Evolutionary conservation across 352 stramenopile species (phyloP), one percentile per base, ranked within the genome.

Genomic region (Poterioochromonas sp.): DNA sequence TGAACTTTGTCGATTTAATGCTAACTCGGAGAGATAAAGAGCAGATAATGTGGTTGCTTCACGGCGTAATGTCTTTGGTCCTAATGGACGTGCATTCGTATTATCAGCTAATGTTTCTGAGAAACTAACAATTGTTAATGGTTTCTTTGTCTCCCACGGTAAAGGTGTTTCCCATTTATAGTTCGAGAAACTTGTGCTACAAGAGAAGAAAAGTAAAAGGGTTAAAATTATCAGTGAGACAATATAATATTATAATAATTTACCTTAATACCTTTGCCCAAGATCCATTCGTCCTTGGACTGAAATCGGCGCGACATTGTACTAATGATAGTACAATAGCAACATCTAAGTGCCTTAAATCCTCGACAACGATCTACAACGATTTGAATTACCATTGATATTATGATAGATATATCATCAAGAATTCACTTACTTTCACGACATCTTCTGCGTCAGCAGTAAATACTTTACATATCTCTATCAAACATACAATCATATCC

Each of bases 91-190:
- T 20, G 20, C 20, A 8, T 3, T 44, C 47, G 47, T 58, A 26
- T 26, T 58, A 5, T 71, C 8, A 26, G 8, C 32, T 29, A 71
- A 8, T 22, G 62, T 26, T 12, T 71, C 62, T n/a, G 8, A 3
- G 41, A 71, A 71, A 29, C 12, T 8, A 5, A 71, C 8, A 12
- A 71, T 39, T 68, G 71, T 78, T 15, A 51, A 47, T 12, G 41
- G 18, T 34, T 78, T 78, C 34, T 34, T 47, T 64, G 1, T 43
- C 39, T 78, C 71, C 71, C 71, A 78, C 15, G 47, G 44, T 35
- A 78, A 37, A 37, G 51, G 44, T 12, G 71, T 51, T 22, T 78
- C 71, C 71, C 71, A 78, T 34, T 78, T 78, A 22, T 47, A 47
- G 34, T 44, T 53, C 5, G 32, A 32, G 53, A 39, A 74, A 8